Percentiles rank a stretch among this genome's conserved stretches.
Conservation (phyloP, 352 stramenopile genomes). For the Globisporangium sylvaticum region DNA sequence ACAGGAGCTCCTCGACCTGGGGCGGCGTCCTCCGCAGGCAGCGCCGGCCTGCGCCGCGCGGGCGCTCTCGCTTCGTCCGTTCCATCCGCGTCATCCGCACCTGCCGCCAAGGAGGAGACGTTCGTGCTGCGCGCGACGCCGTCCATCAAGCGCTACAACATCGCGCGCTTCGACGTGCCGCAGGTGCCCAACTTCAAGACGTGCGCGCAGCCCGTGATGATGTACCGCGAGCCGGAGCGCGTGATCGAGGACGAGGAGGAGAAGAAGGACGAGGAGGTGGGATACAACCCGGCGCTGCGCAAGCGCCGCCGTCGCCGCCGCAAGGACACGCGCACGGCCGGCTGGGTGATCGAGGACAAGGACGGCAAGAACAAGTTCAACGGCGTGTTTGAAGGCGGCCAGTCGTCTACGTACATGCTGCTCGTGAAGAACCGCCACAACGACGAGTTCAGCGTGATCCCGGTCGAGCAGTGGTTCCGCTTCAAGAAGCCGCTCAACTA, state of each 20-base stretch:
- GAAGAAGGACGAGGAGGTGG: conserved; percentile 65
- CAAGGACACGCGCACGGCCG: conserved; percentile 69
- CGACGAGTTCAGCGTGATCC: conserved; percentile 85
- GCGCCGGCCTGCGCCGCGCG: neutral
- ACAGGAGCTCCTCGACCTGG: neutral
- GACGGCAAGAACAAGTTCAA: conserved; percentile 82
- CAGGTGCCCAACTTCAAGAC: conserved; percentile 51
- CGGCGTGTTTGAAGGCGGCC: conserved; percentile 75
- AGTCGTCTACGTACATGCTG: conserved; percentile 84
- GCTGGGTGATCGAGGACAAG: conserved; percentile 85
- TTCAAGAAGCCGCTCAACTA: conserved; percentile 88
- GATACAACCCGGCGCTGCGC: conserved; percentile 69
- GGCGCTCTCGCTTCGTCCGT: neutral
- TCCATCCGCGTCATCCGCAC: neutral
- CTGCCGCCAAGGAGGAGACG: conserved; percentile 41
- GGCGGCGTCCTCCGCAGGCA: neutral
- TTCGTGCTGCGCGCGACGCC: conserved; percentile 77
- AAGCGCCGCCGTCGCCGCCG: conserved; percentile 73
- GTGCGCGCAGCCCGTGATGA: conserved; percentile 80
- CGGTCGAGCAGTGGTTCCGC: conserved; percentile 86
- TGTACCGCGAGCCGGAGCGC: conserved; percentile 82
- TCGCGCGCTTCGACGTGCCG: conserved; percentile 77
- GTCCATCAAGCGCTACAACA: conserved; percentile 88
- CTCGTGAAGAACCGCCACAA: conserved; percentile 86
- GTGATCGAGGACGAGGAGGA: conserved; percentile 75